Evolutionary conservation across 2,329 filamentous ascomycete genomes (phyloP), one percentile per base, ranked within the genome.

Genomic region (Botrytis galanthina): DNA sequence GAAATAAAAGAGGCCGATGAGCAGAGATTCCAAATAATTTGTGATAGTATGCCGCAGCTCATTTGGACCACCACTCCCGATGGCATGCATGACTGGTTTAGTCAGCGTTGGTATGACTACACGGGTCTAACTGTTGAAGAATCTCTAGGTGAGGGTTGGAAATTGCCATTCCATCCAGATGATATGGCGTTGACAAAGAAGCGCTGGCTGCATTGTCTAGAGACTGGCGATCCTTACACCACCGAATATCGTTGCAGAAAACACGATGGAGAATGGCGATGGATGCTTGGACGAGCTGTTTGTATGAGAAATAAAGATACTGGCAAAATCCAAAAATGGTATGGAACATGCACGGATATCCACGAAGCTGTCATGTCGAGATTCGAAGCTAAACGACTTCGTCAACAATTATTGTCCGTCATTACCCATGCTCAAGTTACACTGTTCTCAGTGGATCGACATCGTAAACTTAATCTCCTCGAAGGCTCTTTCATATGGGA

Each of bases 261-360:
- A 73, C 87, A 87, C 68, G 87, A 91, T 46, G 93, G 92, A 0
- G 86, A 91, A 73, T 95, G 90, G 88, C 86, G 92, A 71, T 95
- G 93, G 93, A 93, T 94, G 85, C 84, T 95, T 4, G 92, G 90
- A 18, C 86, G 92, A 61, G 93, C 92, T 1, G 81, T 92, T 22
- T 92, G 93, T 0, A 85, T 94, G 78, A 86, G 86, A 57, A 89
- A 93, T 74, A 87, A 86, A 75, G 87, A 90, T 62, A 88, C 88
- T 0, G 91, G 91, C 2, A 84, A 86, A 66, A 93, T 95, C 67
- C 85, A 93, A 74, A 93, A 92, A 79, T 95, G 92, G 92, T 93
- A 93, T 78, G 93, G 92, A 26, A 94, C 92, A 1, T 94, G 91
- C 78, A 94, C 92, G 20, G 92, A 95, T 76, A 92, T 94, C 29